Base-by-base conservation (phyloP, 1,284 basidiomycete species). In the Rhodotorula sp. region DNA sequence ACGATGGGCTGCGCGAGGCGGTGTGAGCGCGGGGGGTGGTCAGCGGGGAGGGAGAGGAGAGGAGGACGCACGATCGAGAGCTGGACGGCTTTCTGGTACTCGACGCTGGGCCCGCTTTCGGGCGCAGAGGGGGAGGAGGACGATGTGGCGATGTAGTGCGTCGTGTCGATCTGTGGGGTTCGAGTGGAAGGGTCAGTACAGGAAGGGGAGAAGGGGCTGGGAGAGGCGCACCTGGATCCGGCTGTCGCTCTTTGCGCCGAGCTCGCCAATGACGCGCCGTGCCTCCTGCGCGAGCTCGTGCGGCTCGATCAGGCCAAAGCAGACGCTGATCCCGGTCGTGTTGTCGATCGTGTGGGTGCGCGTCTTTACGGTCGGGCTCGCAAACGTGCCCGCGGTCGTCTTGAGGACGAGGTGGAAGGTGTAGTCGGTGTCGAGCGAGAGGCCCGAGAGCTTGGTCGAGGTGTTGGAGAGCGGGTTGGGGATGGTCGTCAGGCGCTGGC, bases 331-430 rank as follows among this genome's bases (percentile, higher is more conserved):
- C 44, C 95, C 94, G 32, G 91, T 93, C 2, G 94, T 94, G 81
- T 97, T 92, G 65, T 88, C 87, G 86, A 97, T 96, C 22, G 91
- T 92, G 82, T 97, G 94, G 7, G 94, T 97, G 57, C 87, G 87
- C 25, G 94, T 87, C 60, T 88, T 87, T 66, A 95, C 85, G 27
- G 91, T 71, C 74, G 94, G 93, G 0, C 92, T 95, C 0, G 89
- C 88, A 82, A 86, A 94, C 0, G 90, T 91, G 1, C 95, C 95
- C 0, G 93, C 93, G 0, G 92, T 90, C 0, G 94, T 97, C 70
- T 85, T 85, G 71, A 97, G 84, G 66, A 97, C 86, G 67, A 97
- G 88, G 79, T 97, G 94, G 86, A 97, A 97, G 39, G 89, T 87
- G 81, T 97, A 97, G 77, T 92, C 90, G 22, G 91, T 90, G 78